Conservation (phyloP, 768 basidiomycete genomes). For the Krasilnikovozyma curviuscula region DNA sequence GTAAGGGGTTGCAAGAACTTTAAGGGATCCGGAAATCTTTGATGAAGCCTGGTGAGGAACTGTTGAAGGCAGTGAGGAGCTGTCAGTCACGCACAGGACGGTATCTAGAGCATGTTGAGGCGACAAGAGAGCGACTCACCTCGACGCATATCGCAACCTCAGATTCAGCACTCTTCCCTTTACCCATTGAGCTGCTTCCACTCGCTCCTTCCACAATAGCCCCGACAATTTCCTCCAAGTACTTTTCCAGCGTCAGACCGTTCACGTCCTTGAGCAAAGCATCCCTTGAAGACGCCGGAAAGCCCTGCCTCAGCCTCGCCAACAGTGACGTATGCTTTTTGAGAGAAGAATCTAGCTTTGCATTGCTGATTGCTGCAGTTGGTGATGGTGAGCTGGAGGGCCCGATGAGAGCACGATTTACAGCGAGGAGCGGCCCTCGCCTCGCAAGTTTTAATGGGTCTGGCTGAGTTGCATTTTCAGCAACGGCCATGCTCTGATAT, state of each 20-base stretch:
- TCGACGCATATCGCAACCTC: constrained; percentile 53
- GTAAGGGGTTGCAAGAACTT: constrained; percentile 54
- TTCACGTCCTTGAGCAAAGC: constrained; percentile 84
- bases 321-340: constrained; percentile 91
- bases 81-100: constrained; percentile 22
- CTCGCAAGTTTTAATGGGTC: neutral
- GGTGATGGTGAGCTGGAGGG: too few species aligned
- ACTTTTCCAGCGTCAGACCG: constrained; percentile 76
- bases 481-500: too few species aligned
- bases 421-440: neutral
- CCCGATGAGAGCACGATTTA: too few species aligned
- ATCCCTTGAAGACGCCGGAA: constrained; percentile 36
- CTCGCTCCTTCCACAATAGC: constrained; percentile 67
- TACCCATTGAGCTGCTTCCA: constrained; percentile 3
- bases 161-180: constrained; percentile 34
- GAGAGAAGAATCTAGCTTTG: constrained; percentile 75
- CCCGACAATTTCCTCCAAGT: constrained; percentile 79
- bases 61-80: constrained; percentile 70
- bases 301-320: constrained; percentile 72
- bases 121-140: constrained; percentile 32
- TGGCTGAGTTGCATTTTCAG: neutral
- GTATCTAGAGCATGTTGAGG: neutral
- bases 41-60: constrained; percentile 83
- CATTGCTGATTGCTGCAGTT: constrained; percentile 42
- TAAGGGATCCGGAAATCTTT: too few species aligned